Conservation (phyloP, 1,284 basidiomycete species). For the Mrakiaceae sp. region DNA sequence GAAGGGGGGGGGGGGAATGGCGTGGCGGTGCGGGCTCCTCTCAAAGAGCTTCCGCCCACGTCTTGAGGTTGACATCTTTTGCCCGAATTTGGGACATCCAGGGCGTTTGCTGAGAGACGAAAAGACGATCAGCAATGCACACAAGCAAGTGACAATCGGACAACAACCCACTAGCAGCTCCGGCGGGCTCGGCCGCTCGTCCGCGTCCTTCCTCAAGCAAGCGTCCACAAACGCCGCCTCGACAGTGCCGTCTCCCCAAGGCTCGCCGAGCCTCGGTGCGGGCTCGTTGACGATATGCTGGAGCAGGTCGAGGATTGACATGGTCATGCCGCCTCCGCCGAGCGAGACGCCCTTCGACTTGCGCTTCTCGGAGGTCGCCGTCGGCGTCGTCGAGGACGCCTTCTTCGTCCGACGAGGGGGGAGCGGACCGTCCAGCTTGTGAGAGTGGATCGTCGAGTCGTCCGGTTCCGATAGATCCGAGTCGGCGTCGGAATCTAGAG, state of each 20-base stretch:
- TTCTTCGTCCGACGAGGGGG: not conserved
- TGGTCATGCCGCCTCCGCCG: conserved; percentile 82
- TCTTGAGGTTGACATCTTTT: conserved; percentile 45
- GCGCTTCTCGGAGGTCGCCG: conserved; percentile 28
- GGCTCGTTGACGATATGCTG: conserved; percentile 98
- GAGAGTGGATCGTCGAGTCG: conserved; percentile 32
- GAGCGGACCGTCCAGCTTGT: conserved; percentile 17
- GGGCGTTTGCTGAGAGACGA: conserved; percentile 42
- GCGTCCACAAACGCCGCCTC: conserved; percentile 70
- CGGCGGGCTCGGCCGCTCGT: conserved; percentile 62
- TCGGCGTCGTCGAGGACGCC: not conserved
- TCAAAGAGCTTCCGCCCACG: conserved; percentile 43
- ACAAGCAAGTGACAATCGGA: not conserved
- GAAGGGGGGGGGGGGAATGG: not conserved
- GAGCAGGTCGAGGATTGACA: conserved; percentile 91
- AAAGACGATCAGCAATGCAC: conserved; percentile 12
- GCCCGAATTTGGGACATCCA: conserved; percentile 35
- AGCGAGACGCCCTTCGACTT: conserved; percentile 75
- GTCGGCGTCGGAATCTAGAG: conserved; percentile 37
- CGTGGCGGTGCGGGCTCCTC: not conserved
- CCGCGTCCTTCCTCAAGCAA: conserved; percentile 74
- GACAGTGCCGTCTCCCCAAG: conserved; percentile 44
- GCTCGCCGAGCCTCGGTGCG: conserved; percentile 53
- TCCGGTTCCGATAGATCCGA: conserved; percentile 53
- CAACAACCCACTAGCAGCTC: conserved; percentile 49